Evolutionary conservation across 495 filamentous ascomycete genomes (phyloP).

Genomic region (Apodospora peruviana): DNA sequence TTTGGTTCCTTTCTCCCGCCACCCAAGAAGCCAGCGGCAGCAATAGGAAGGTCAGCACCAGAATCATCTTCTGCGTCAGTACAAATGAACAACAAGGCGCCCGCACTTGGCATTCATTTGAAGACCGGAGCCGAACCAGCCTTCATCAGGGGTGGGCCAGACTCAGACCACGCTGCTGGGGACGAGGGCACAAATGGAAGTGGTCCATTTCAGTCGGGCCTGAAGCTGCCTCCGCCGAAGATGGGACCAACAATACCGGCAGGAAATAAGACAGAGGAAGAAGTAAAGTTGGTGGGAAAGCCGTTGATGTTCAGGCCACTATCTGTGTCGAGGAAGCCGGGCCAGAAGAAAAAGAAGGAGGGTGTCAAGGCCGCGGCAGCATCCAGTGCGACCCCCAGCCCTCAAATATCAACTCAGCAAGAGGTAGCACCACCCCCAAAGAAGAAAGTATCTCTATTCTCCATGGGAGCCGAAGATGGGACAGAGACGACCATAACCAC

Average conservation of each 20-base stretch:
- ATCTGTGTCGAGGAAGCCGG: conserved; percentile 61
- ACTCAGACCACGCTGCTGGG: conserved; percentile 16
- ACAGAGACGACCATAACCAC: not conserved
- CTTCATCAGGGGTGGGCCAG: conserved; percentile 64
- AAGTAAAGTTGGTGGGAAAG: conserved; percentile 67
- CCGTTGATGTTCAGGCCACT: conserved; percentile 84
- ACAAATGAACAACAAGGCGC: conserved; percentile 17
- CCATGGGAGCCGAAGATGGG: conserved; percentile 30
- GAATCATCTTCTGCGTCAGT: not conserved
- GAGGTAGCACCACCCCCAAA: conserved; percentile 22
- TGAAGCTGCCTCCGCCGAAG: conserved; percentile 23
- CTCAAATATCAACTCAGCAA: not conserved
- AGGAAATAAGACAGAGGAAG: conserved; percentile 44
- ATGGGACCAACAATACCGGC: conserved; percentile 37
- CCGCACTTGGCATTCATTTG: conserved; percentile 55
- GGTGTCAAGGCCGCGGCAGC: not conserved
- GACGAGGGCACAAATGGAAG: conserved; percentile 9
- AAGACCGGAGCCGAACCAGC: conserved; percentile 76
- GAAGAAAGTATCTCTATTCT: conserved; percentile 42
- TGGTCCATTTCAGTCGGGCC: conserved; percentile 11
- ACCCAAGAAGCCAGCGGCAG: conserved; percentile 55
- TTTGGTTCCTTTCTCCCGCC: conserved; percentile 87
- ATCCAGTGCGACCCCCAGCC: conserved; percentile 1
- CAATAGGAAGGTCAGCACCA: conserved; percentile 15
- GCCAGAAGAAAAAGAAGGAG: conserved; percentile 15